Conservation (phyloP, 495 filamentous ascomycete species). For the Annulohypoxylon bovei region DNA sequence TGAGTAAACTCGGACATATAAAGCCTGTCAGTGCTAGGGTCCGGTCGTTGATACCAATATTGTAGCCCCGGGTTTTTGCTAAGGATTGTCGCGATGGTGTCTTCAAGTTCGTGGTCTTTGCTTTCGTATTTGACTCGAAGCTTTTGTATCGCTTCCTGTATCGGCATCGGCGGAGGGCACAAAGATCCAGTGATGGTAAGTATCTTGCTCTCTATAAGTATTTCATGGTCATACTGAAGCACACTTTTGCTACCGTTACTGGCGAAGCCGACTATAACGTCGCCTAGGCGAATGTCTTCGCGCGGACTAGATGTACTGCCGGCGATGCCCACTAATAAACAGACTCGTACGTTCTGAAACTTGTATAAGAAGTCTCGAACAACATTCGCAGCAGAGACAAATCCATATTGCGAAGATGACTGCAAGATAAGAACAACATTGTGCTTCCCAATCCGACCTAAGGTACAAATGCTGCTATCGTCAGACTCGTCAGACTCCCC, state of each 20-base stretch:
- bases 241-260: constrained; percentile 43
- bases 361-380: constrained; percentile 48
- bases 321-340: constrained; percentile 61
- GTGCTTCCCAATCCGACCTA: constrained; percentile 55
- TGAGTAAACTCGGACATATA: background rate
- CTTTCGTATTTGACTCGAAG: background rate
- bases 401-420: constrained; percentile 49
- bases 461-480: too few species aligned
- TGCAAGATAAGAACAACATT: constrained; percentile 57
- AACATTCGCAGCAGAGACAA: constrained; percentile 43
- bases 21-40: background rate
- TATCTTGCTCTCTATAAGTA: background rate
- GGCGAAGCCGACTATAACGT: constrained; percentile 54
- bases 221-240: constrained; percentile 52
- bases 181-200: background rate
- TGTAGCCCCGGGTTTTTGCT: background rate
- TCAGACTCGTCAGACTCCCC: constrained; percentile 41
- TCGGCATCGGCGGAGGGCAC: background rate
- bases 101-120: background rate
- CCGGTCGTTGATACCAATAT: background rate
- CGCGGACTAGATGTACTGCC: constrained; percentile 51
- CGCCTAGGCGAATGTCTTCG: constrained; percentile 56
- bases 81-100: background rate
- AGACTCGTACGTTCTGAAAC: constrained; percentile 54
- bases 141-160: background rate